These are phyloP conservation scores for Phytophthora sp. DNA, from an alignment of 352 stramenopile species.

Conservation along the genomic window DNA sequence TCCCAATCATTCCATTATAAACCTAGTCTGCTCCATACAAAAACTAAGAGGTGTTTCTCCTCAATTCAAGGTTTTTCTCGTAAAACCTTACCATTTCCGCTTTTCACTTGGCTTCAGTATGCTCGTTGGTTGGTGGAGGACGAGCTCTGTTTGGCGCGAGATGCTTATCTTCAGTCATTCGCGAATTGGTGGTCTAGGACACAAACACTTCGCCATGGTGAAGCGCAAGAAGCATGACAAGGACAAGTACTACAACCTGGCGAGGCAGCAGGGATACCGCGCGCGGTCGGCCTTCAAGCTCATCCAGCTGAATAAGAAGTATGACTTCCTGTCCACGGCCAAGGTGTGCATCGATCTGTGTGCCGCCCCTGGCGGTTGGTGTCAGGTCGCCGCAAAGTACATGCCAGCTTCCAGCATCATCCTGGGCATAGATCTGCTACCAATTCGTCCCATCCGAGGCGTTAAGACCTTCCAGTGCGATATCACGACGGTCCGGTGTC, in stretches of 20 bases:
- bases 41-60: slow-evolving; percentile 28
- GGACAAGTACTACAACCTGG: slow-evolving; percentile 99
- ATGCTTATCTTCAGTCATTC: slow-evolving; percentile 24
- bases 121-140: slow-evolving; percentile 38
- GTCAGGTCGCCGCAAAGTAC: slow-evolving; percentile 92
- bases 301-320: slow-evolving; percentile 99
- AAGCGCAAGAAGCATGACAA: slow-evolving; percentile 99
- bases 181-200: slow-evolving; percentile 29
- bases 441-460: slow-evolving; percentile 96
- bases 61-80: slow-evolving; percentile 19
- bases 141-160: not conserved
- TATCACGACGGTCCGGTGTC: slow-evolving; percentile 92
- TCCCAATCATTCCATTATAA: slow-evolving; percentile 27
- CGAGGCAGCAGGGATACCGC: slow-evolving; percentile 98
- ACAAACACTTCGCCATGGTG: slow-evolving; percentile 59
- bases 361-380: slow-evolving; percentile 98
- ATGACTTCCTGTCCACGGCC: slow-evolving; percentile 96
- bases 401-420: slow-evolving; percentile 96
- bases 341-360: slow-evolving; percentile 99
- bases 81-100: slow-evolving; percentile 23
- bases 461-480: slow-evolving; percentile 98
- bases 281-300: slow-evolving; percentile 99
- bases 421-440: slow-evolving; percentile 97
- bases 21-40: slow-evolving; percentile 24
- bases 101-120: slow-evolving; percentile 41